Conservation (phyloP, 192 early-diverging fungal genomes). For the Geosiphon pyriformis region DNA sequence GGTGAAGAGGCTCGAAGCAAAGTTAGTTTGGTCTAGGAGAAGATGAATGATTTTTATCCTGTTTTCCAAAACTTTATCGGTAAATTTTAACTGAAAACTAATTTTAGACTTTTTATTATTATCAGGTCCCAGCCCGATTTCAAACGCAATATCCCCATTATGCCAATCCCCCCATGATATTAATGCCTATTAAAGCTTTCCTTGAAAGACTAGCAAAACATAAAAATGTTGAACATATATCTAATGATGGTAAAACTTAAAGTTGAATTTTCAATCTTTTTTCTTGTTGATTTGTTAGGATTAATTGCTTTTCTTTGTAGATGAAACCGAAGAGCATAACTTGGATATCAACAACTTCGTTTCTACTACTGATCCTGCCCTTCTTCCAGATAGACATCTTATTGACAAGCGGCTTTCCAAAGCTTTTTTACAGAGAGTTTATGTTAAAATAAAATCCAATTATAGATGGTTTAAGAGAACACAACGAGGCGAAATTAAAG, state of each 20-base stretch:
- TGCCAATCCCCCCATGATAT: slow-evolving; percentile 88
- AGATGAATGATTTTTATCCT: too few species aligned
- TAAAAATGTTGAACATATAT: neutral
- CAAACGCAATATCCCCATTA: slow-evolving; percentile 88
- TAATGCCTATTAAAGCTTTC: slow-evolving; percentile 63
- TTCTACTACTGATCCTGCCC: slow-evolving; percentile 18
- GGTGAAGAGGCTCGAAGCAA: slow-evolving; percentile 90
- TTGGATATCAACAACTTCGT: neutral
- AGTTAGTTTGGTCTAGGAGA: slow-evolving; percentile 29
- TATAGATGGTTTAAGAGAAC: slow-evolving; percentile 78
- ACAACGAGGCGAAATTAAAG: slow-evolving; percentile 61
- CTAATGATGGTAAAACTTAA: neutral
- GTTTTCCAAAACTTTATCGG: slow-evolving; percentile 14
- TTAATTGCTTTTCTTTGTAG: neutral
- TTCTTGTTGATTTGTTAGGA: neutral
- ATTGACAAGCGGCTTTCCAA: slow-evolving; percentile 36
- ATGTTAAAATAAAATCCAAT: slow-evolving; percentile 60
- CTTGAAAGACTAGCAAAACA: slow-evolving; percentile 48
- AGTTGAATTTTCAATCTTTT: too few species aligned
- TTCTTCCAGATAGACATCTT: slow-evolving; percentile 38
- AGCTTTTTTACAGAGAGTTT: slow-evolving; percentile 45
- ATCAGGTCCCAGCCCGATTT: slow-evolving; percentile 74
- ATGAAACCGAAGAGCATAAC: neutral
- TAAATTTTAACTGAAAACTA: neutral
- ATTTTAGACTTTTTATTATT: neutral